Conservation (phyloP, 257 asterid genomes). For the Thymus quinquecostatus region DNA sequence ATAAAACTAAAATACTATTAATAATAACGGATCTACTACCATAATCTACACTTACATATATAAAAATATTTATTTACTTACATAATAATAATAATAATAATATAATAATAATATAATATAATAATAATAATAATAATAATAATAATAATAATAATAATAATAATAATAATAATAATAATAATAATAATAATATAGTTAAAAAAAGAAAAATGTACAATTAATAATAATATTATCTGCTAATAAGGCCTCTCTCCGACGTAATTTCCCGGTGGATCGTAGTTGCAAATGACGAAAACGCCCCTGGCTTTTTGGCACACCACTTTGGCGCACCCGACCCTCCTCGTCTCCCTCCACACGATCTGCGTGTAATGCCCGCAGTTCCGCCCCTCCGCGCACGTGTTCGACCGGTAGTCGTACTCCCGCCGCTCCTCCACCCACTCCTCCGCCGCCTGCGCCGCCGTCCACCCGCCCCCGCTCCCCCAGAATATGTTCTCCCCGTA, state of each 20-base stretch:
- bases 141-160: too few relatives aligned
- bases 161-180: too few relatives aligned
- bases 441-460: conserved; percentile 46
- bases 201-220: too few relatives aligned
- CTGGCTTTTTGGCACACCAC: conserved; percentile 38
- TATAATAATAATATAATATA: too few relatives aligned
- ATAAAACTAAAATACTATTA: too few relatives aligned
- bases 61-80: too few relatives aligned
- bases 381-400: conserved; percentile 40
- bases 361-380: conserved; percentile 55
- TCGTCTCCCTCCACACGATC: conserved; percentile 48
- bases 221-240: not conserved
- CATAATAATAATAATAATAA: too few relatives aligned
- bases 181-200: too few relatives aligned
- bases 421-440: conserved; percentile 47
- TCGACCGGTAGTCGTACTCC: conserved; percentile 40
- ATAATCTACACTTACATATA: not conserved
- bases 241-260: conserved; percentile 52
- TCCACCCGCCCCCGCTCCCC: conserved; percentile 52
- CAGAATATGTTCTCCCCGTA: conserved; percentile 57
- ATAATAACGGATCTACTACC: not conserved
- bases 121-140: too few relatives aligned
- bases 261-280: conserved; percentile 57
- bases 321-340: conserved; percentile 50
- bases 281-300: conserved; percentile 51